Base-by-base conservation (phyloP, 192 early-diverging fungal genomes). In the Geranomyces michiganensis region DNA sequence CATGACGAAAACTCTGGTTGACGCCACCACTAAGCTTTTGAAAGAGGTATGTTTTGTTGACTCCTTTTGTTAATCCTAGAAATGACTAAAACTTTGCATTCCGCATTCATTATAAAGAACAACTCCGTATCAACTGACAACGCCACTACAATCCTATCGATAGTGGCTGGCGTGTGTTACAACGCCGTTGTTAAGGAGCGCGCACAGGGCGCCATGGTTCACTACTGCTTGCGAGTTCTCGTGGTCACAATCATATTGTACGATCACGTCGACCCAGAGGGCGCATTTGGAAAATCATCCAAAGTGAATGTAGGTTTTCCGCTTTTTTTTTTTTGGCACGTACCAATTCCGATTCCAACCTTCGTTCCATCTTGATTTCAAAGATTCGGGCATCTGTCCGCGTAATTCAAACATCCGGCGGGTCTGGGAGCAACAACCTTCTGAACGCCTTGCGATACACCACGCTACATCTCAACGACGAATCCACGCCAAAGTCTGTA, bases 161-260 rank as follows among this genome's bases (percentile, higher is more conserved):
- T 92, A 41, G 74, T 98, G 46, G 86, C 89, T 29, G 88, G 87
- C 12, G 87, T 91, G 8, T 94, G 91, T 67, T 92, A 90, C 74
- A 85, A 92, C 65, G 85, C 90, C 36, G 89, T 96, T 7, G 84
- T 80, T 76, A 91, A 93, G 70, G 85, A 83, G 49, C 81, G 85
- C 71, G 59, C 70, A 24, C 78, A 85, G 85, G 78, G 66, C 71
- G 70, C 89, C 81, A 84, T 89, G 60, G 62, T 78, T 21, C 70
- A 76, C 33, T 94, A 94, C 76, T 93, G 87, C 66, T 77, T 97
- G 68, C 84, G 93, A 43, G 92, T 95, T 47, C 91, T 96, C 88
- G 91, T 92, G 33, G 89, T 91, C 14, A 90, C 91, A 31, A 92
- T 94, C 71, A 87, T 98, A 29, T 76, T 97, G 48, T 96, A 96